A percentile compares a stretch with the other conserved stretches of the same genome.
These are phyloP conservation scores for Solanum hybrid DNA, from an alignment of 305 asterid species.

Conservation along the genomic window DNA sequence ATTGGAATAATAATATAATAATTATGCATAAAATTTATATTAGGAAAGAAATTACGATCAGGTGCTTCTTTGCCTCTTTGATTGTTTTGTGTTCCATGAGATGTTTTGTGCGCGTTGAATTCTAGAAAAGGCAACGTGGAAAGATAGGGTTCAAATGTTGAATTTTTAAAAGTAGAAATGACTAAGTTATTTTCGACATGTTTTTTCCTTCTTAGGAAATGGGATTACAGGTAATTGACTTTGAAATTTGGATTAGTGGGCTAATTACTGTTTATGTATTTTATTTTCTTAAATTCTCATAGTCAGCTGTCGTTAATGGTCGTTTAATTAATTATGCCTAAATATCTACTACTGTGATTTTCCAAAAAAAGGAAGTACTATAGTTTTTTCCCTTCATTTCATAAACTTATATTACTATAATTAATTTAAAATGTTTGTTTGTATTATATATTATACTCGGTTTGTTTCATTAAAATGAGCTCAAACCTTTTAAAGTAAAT, in stretches of 20 bases:
- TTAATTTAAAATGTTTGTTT: background rate
- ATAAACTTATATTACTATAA: background rate
- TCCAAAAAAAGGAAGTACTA: background rate
- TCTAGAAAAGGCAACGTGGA: background rate
- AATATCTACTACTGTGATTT: background rate
- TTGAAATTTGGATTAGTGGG: background rate
- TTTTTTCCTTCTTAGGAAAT: background rate
- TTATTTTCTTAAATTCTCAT: background rate
- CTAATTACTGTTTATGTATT: background rate
- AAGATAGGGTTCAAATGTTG: background rate
- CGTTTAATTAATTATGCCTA: background rate
- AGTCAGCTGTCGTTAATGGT: background rate
- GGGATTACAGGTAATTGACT: background rate
- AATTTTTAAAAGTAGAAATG: slow-evolving; percentile 3
- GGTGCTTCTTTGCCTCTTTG: background rate
- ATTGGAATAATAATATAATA: too few relatives aligned
- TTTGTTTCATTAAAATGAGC: background rate
- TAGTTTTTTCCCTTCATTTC: background rate
- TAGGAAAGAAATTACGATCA: background rate
- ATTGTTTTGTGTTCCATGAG: background rate
- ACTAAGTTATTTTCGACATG: slow-evolving; percentile 12
- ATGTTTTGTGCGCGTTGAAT: background rate
- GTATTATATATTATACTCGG: background rate
- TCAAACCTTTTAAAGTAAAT: background rate
- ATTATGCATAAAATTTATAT: background rate